Evolutionary conservation across 176 grass and related monocot genomes (phyloP).

Genomic region (Oryza nivara): DNA sequence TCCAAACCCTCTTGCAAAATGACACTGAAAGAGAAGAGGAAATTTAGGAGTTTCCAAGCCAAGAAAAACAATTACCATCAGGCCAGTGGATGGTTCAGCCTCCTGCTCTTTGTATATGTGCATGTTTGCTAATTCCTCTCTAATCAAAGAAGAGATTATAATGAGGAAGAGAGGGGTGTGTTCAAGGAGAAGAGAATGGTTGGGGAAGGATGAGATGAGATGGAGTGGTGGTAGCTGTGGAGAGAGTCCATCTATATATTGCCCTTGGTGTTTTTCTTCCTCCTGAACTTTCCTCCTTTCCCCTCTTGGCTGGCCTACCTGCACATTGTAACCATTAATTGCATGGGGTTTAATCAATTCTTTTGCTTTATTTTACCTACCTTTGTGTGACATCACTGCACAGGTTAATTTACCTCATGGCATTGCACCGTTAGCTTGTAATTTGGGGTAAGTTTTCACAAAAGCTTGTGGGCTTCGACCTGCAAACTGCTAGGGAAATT

Average conservation of each 20-base stretch:
- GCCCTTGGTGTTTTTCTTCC: constrained; percentile 37
- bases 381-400: neutral
- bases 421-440: neutral
- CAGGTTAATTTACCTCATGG: neutral
- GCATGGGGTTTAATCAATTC: neutral
- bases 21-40: neutral
- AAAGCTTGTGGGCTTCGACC: neutral
- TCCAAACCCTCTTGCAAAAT: constrained; percentile 7
- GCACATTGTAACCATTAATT: constrained; percentile 6
- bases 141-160: neutral
- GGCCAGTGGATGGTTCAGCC: constrained; percentile 35
- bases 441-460: neutral
- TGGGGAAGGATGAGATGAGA: constrained; percentile 22
- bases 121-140: constrained; percentile 21
- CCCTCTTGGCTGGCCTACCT: constrained; percentile 1
- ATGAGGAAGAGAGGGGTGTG: constrained; percentile 7
- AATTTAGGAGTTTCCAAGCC: neutral
- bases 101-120: constrained; percentile 35
- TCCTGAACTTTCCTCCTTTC: constrained; percentile 27
- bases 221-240: constrained; percentile 24
- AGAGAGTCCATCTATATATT: constrained; percentile 5
- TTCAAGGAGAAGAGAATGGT: constrained; percentile 25
- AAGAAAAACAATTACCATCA: constrained; percentile 50
- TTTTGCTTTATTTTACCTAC: constrained; percentile 3
- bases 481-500: constrained; percentile 4